These are phyloP conservation scores for Chlorella sorokiniana DNA, from an alignment of 139 green algal species.

Conservation along the genomic window DNA sequence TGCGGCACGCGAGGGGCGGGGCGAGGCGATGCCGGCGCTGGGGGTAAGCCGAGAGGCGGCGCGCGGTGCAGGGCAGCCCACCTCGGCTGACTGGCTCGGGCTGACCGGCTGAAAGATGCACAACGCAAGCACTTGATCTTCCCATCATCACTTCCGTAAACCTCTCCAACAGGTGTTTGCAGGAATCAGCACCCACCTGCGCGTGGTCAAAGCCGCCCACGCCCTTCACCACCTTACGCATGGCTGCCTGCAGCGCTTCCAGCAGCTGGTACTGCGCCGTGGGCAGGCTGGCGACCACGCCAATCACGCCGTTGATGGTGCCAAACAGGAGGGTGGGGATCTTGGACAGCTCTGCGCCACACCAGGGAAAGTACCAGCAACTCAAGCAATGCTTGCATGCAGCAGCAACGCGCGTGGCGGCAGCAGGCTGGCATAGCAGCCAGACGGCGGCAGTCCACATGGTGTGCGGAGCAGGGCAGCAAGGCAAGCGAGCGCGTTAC, in stretches of 20 bases:
- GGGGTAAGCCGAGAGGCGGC: not conserved
- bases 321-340: slow-evolving; percentile 88
- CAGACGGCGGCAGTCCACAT: too few relatives aligned
- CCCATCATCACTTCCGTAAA: too few relatives aligned
- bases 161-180: not conserved
- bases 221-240: slow-evolving; percentile 77
- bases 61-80: not conserved
- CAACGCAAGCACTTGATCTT: not conserved
- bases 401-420: too few relatives aligned
- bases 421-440: too few relatives aligned
- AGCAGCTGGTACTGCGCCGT: slow-evolving; percentile 72
- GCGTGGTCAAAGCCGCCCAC: slow-evolving; percentile 89
- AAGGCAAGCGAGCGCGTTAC: not conserved
- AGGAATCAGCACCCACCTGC: slow-evolving; percentile 5
- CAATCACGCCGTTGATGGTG: slow-evolving; percentile 90
- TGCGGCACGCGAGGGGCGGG: not conserved
- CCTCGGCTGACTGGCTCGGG: not conserved
- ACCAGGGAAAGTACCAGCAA: not conserved
- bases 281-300: slow-evolving; percentile 86
- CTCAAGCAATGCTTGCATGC: not conserved
- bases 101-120: not conserved
- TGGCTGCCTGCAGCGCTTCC: slow-evolving; percentile 63
- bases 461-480: too few relatives aligned
- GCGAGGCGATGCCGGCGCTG: not conserved
- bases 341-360: slow-evolving; percentile 45